These are phyloP conservation scores for Edaphochlamys debaryana DNA, from an alignment of 139 green algal genomes.

Conservation along the genomic window DNA sequence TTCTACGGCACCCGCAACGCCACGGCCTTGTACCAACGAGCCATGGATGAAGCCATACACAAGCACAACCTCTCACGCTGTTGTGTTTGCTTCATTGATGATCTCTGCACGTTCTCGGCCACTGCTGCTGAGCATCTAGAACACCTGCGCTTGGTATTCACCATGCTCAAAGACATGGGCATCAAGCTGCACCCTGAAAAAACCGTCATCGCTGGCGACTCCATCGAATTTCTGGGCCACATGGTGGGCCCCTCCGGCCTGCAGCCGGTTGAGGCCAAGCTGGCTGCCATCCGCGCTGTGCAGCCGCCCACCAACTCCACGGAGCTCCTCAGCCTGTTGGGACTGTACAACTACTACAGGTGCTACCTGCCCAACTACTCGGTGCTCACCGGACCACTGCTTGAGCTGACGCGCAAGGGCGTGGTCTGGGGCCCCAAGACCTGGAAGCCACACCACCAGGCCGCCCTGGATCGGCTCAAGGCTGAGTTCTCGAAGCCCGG, in stretches of 20 bases:
- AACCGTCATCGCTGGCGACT: slow-evolving; percentile 15
- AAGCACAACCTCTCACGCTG: slow-evolving; percentile 6
- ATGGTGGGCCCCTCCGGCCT: slow-evolving; percentile 37
- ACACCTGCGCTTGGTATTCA: slow-evolving; percentile 1
- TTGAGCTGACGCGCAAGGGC: slow-evolving; percentile 41
- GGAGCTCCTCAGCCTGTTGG: neutral
- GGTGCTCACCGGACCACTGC: slow-evolving; percentile 26
- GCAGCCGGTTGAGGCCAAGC: neutral
- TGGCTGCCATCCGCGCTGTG: neutral
- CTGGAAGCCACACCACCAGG: slow-evolving; percentile 34
- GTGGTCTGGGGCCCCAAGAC: slow-evolving; percentile 19
- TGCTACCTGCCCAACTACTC: slow-evolving; percentile 37
- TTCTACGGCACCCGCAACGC: too few relatives aligned
- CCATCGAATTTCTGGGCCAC: slow-evolving; percentile 57
- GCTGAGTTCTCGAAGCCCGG: neutral
- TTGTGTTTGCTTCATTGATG: slow-evolving; percentile 54
- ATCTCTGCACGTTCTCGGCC: neutral
- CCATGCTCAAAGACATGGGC: slow-evolving; percentile 6
- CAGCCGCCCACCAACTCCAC: neutral
- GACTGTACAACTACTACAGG: slow-evolving; percentile 60
- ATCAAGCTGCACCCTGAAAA: slow-evolving; percentile 46
- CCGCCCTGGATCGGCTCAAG: neutral
- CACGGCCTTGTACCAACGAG: too few relatives aligned
- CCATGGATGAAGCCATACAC: too few relatives aligned
- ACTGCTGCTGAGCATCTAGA: slow-evolving; percentile 25